Evolutionary conservation across 2,329 filamentous ascomycete species (phyloP).

Genomic region (Fusarium floridanum): DNA sequence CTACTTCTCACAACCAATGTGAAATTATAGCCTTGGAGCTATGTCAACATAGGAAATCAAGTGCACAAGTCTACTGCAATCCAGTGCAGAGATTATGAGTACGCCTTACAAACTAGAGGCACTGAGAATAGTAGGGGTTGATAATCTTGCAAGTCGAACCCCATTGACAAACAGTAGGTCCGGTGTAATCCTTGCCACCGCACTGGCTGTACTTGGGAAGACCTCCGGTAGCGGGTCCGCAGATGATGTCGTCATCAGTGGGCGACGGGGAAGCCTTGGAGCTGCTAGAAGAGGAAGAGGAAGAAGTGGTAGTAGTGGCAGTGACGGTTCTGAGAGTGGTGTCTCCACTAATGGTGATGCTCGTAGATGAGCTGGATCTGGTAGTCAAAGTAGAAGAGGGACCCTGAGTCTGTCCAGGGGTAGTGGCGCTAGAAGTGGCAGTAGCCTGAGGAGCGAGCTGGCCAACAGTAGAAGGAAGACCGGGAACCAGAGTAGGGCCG

Average conservation of each 20-base stretch:
- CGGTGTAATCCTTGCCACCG: constrained; percentile 21
- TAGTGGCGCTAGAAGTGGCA: constrained; percentile 38
- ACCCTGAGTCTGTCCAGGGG: constrained; percentile 16
- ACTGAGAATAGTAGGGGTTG: constrained; percentile 36
- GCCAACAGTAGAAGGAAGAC: constrained; percentile 34
- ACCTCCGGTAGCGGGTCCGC: constrained; percentile 32
- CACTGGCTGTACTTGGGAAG: constrained; percentile 42
- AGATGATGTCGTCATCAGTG: constrained; percentile 30
- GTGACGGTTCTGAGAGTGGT: constrained; percentile 32
- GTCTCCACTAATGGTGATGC: not conserved
- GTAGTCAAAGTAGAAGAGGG: constrained; percentile 1
- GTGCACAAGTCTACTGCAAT: not conserved
- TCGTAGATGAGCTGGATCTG: not conserved
- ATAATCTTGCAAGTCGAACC: constrained; percentile 29
- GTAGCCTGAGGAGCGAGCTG: constrained; percentile 18
- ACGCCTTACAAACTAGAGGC: constrained; percentile 22
- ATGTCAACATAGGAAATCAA: not conserved
- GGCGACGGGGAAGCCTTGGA: not conserved
- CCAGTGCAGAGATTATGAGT: not conserved
- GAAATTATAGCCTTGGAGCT: not conserved
- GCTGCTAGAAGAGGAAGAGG: not conserved
- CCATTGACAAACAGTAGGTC: constrained; percentile 28
- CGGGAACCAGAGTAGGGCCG: constrained; percentile 43
- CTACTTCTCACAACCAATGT: not conserved
- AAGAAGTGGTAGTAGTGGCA: constrained; percentile 1